Evolutionary conservation across 805 yeast genomes (phyloP), one percentile per base, ranked within the genome.

Genomic region (Schwanniomyces yamadae): DNA sequence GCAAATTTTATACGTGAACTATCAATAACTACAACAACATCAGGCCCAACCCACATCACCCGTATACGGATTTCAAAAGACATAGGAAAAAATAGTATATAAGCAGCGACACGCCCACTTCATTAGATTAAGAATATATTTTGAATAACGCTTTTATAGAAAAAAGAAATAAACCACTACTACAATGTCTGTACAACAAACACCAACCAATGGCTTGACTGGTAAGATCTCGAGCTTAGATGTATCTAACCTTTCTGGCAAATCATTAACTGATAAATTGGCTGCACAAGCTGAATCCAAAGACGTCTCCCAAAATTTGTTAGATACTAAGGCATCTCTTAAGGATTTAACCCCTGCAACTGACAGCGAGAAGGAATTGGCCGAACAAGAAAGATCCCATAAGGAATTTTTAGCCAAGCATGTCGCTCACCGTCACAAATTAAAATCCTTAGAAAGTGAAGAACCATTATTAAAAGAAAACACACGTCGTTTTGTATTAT

Each of bases 381-480:
- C 46, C 14, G 27, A 55, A 52, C 55, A 58, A 48, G 57, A 59
- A 36, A 63, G 61, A 18, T 63, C 56, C 22, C 93, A 84, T 61
- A 50, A 66, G 41, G 60, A 66, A 31, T 84, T 84, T 63, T 69
- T 84, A 54, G 59, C 61, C 23, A 63, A 70, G 44, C 91, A 84
- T 65, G 74, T 69, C 49, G 78, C 74, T 20, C 89, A 84, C 61
- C 82, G 95, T 69, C 85, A 80, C 53, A 43, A 73, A 45, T 70
- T 91, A 56, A 82, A 82, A 69, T 86, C 70, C 43, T 51, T 77
- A 53, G 96, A 91, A 71, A 77, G 78, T 63, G 84, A 85, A 39
- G 99, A 91, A 75, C 98, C 98, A 1, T 66, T 91, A 54, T 76
- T 91, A 54, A 56, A 61, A 34, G 96, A 88, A 66, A 93, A 91